A percentile compares a stretch with the other conserved stretches of the same genome.
Evolutionary conservation across 768 basidiomycete genomes (phyloP).

Genomic region (Kwoniella dejecticola): DNA sequence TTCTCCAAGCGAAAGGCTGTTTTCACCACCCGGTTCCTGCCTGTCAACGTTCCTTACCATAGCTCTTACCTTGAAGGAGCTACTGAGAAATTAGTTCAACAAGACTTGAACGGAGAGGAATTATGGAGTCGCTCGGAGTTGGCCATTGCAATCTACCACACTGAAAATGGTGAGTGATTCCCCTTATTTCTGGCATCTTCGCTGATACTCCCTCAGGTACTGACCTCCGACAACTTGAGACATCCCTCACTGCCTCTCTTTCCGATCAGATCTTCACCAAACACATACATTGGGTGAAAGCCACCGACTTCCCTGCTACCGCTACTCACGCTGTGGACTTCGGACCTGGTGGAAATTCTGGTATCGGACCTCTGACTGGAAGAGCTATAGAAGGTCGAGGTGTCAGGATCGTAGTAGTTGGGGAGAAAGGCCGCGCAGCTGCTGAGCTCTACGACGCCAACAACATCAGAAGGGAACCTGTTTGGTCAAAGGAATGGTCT

Average conservation of each 20-base stretch:
- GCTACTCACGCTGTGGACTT: slow-evolving; percentile 97
- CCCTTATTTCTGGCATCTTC: slow-evolving; percentile 7
- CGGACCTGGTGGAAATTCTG: slow-evolving; percentile 89
- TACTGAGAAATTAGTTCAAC: slow-evolving; percentile 72
- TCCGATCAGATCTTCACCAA: slow-evolving; percentile 90
- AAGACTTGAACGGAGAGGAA: slow-evolving; percentile 76
- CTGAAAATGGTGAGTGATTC: slow-evolving; percentile 76
- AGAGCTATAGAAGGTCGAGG: slow-evolving; percentile 92
- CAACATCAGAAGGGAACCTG: slow-evolving; percentile 72
- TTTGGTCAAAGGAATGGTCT: slow-evolving; percentile 88
- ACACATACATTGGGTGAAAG: slow-evolving; percentile 90
- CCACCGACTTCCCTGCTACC: slow-evolving; percentile 82
- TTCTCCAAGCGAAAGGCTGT: slow-evolving; percentile 94
- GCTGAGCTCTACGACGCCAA: slow-evolving; percentile 76
- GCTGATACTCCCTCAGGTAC: slow-evolving; percentile 63
- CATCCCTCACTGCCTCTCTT: slow-evolving; percentile 80
- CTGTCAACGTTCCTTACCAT: slow-evolving; percentile 96
- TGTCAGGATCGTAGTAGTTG: slow-evolving; percentile 81
- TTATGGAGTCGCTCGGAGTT: slow-evolving; percentile 69
- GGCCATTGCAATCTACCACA: slow-evolving; percentile 83
- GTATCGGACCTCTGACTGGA: slow-evolving; percentile 87
- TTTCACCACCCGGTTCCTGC: slow-evolving; percentile 88
- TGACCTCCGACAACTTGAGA: slow-evolving; percentile 71
- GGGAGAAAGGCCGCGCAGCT: slow-evolving; percentile 86
- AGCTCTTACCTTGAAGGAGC: slow-evolving; percentile 76